These are phyloP conservation scores for Tilletia setariae DNA, from an alignment of 1,284 basidiomycete genomes.

Conservation along the genomic window DNA sequence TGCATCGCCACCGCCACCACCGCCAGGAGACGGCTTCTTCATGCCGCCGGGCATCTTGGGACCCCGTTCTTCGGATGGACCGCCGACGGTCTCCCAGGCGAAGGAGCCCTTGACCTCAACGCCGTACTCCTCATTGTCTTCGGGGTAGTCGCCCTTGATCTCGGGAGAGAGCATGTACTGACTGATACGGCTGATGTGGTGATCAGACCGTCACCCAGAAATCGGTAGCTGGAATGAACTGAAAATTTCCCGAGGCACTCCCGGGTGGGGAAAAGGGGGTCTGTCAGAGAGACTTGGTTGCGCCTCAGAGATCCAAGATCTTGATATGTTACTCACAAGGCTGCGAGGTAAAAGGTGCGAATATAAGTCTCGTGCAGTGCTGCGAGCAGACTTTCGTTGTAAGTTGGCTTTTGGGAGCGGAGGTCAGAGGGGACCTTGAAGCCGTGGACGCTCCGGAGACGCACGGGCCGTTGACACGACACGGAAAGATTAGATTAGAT, in stretches of 20 bases:
- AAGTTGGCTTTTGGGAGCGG: conserved; percentile 17
- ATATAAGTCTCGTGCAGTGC: conserved; percentile 31
- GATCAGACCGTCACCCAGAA: conserved; percentile 22
- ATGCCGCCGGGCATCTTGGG: not conserved
- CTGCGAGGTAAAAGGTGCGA: conserved; percentile 30
- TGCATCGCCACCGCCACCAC: conserved; percentile 42
- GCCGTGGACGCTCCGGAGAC: too few species aligned
- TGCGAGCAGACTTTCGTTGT: conserved; percentile 24
- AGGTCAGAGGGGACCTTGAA: not conserved
- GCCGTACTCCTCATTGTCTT: conserved; percentile 13
- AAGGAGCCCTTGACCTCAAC: conserved; percentile 12
- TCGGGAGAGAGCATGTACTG: conserved; percentile 14
- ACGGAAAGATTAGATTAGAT: too few species aligned
- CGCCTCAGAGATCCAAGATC: too few species aligned
- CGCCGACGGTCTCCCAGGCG: conserved; percentile 22
- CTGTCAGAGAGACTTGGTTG: too few species aligned
- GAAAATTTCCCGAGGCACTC: too few species aligned
- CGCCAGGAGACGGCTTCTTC: not conserved
- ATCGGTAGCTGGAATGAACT: conserved; percentile 29
- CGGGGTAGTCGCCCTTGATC: conserved; percentile 13
- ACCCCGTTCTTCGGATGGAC: not conserved
- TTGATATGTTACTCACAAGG: conserved; percentile 1
- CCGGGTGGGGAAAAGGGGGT: too few species aligned
- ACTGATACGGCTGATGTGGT: conserved; percentile 25
- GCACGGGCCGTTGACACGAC: too few species aligned